Conservation (phyloP, 805 yeast genomes). For the Sugiyamaella floridensis region DNA sequence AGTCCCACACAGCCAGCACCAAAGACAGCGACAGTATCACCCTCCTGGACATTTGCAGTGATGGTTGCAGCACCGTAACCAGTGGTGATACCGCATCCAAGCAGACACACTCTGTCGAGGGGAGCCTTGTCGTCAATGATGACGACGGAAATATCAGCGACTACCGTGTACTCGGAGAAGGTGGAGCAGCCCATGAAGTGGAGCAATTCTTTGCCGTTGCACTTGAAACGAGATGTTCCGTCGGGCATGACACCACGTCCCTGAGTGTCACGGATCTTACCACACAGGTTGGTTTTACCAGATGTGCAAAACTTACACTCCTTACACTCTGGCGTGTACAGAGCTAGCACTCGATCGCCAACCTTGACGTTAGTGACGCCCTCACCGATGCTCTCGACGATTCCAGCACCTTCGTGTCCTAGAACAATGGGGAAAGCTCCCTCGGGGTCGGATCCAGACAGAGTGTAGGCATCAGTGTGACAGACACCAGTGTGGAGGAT, state of each 20-base stretch:
- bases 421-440: slow-evolving; percentile 89
- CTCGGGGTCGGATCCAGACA: slow-evolving; percentile 93
- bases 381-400: slow-evolving; percentile 91
- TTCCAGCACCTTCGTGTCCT: slow-evolving; percentile 99
- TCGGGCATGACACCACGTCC: slow-evolving; percentile 99
- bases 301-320: slow-evolving; percentile 92
- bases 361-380: slow-evolving; percentile 84
- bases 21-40: slow-evolving; percentile 91
- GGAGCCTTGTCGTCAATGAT: slow-evolving; percentile 82
- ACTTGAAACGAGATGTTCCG: slow-evolving; percentile 83
- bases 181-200: slow-evolving; percentile 99
- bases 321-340: slow-evolving; percentile 94
- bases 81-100: slow-evolving; percentile 98
- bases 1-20: slow-evolving; percentile 98
- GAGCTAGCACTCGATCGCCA: slow-evolving; percentile 90
- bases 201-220: slow-evolving; percentile 65
- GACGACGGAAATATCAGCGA: slow-evolving; percentile 94
- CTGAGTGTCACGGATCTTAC: slow-evolving; percentile 92
- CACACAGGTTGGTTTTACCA: slow-evolving; percentile 95
- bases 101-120: slow-evolving; percentile 77
- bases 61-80: slow-evolving; percentile 97
- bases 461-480: slow-evolving; percentile 96
- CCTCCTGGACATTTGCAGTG: slow-evolving; percentile 84
- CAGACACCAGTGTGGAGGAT: slow-evolving; percentile 88
- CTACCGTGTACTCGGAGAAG: slow-evolving; percentile 94